phyloP scores from a whole-genome alignment of 441 rosid species.

The Adansonia madagascariensis region DNA sequence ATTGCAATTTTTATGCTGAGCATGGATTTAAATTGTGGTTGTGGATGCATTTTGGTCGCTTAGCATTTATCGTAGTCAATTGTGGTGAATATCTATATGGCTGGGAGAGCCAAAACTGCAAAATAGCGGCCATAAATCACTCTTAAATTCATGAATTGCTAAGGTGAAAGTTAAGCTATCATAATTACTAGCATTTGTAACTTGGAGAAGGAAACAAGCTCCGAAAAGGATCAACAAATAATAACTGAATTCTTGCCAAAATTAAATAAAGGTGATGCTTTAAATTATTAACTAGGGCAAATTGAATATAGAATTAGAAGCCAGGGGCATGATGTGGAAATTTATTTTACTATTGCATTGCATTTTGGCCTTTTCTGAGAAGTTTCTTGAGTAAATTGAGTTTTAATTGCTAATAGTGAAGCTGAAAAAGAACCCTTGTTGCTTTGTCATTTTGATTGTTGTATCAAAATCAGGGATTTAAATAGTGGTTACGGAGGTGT shows the following conservation, averaged over 20 bases:
- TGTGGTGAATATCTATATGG: too few relatives aligned
- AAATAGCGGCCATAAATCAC: too few relatives aligned
- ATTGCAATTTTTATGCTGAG: background rate
- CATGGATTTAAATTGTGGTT: background rate
- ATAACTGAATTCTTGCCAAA: background rate
- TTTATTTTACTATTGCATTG: background rate
- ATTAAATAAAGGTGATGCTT: background rate
- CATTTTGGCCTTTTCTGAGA: background rate
- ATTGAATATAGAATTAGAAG: background rate
- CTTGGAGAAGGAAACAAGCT: background rate
- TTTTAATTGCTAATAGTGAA: background rate
- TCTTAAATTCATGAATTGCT: too few relatives aligned
- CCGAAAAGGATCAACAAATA: background rate
- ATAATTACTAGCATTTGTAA: background rate
- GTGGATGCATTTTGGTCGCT: too few relatives aligned
- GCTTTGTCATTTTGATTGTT: background rate
- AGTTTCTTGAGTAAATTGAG: background rate
- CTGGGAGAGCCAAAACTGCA: too few relatives aligned
- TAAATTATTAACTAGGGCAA: background rate
- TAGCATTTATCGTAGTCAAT: too few relatives aligned
- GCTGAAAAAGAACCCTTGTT: background rate
- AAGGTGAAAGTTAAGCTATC: too few relatives aligned
- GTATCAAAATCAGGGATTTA: too few relatives aligned
- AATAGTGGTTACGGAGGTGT: too few relatives aligned
- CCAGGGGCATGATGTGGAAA: background rate